Evolutionary conservation across 352 stramenopile genomes (phyloP).

Genomic region (Phytopythium chamaehyphon): DNA sequence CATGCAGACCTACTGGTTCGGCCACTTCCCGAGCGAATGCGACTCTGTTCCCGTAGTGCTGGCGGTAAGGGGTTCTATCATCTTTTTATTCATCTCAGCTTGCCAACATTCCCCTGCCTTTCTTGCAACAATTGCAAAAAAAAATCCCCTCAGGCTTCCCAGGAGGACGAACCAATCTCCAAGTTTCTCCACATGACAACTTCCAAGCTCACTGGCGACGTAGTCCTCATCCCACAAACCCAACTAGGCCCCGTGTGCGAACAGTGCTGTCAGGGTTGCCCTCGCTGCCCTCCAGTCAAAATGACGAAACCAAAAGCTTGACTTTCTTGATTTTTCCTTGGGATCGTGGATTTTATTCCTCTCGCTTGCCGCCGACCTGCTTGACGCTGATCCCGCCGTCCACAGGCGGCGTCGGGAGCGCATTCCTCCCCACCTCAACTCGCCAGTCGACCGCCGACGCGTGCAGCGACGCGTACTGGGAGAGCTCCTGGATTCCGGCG

Average conservation of each 20-base stretch:
- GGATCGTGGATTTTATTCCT: conserved; percentile 2
- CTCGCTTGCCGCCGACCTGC: conserved; percentile 31
- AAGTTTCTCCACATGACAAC: conserved; percentile 67
- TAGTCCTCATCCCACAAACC: conserved; percentile 77
- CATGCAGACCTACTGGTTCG: conserved; percentile 78
- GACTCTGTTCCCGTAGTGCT: conserved; percentile 31
- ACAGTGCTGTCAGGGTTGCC: conserved; percentile 57
- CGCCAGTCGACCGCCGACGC: conserved; percentile 53
- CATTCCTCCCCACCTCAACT: conserved; percentile 67
- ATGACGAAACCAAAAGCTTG: conserved; percentile 8
- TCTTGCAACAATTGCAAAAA: too few species aligned
- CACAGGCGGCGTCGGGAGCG: conserved; percentile 14
- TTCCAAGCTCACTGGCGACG: conserved; percentile 59
- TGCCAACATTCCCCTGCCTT: too few species aligned
- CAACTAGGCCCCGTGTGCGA: conserved; percentile 72
- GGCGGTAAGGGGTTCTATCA: too few species aligned
- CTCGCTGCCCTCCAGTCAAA: conserved; percentile 25
- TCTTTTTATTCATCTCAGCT: too few species aligned
- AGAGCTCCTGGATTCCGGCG: conserved; percentile 71
- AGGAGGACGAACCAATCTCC: conserved; percentile 45
- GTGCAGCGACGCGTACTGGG: conserved; percentile 70
- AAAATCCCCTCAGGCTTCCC: conserved; percentile 24
- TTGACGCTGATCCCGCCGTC: conserved; percentile 32
- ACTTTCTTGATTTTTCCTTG: too few species aligned
- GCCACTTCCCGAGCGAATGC: conserved; percentile 44